phyloP scores from a whole-genome alignment of 2,329 filamentous ascomycete genomes.

The Bipolaris cookei region DNA sequence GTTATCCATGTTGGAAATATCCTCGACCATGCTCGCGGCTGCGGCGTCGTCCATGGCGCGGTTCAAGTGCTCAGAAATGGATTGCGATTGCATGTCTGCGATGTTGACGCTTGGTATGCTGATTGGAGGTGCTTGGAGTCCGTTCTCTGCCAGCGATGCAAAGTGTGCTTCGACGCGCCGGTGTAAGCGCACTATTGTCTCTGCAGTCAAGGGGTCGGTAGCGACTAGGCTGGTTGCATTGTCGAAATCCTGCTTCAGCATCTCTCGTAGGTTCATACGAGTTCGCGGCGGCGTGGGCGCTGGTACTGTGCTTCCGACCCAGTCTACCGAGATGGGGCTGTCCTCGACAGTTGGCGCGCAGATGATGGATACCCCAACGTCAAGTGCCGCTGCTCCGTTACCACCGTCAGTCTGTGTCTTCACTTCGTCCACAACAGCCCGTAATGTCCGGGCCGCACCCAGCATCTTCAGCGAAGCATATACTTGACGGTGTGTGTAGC shows the following conservation, averaged over 20 bases:
- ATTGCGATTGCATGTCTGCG: conserved; percentile 34
- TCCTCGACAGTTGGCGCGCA: conserved; percentile 64
- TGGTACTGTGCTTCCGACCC: conserved; percentile 40
- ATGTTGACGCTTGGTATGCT: conserved; percentile 39
- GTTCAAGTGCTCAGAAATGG: conserved; percentile 40
- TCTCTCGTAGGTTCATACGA: conserved; percentile 64
- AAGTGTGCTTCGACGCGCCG: conserved; percentile 71
- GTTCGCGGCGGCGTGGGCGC: conserved; percentile 38
- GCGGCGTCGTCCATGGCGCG: conserved; percentile 48
- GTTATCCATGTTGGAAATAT: conserved; percentile 40
- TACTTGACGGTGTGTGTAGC: conserved; percentile 75
- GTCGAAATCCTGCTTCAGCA: conserved; percentile 64
- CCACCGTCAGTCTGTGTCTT: conserved; percentile 66
- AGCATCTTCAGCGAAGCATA: conserved; percentile 66
- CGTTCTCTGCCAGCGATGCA: conserved; percentile 31
- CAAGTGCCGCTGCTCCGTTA: conserved; percentile 67
- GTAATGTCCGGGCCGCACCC: conserved; percentile 66
- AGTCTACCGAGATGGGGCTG: conserved; percentile 45
- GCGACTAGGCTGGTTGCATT: conserved; percentile 64
- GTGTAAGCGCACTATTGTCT: conserved; percentile 68
- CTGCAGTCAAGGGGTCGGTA: conserved; percentile 63
- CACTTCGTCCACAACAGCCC: conserved; percentile 71
- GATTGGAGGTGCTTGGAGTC: conserved; percentile 34
- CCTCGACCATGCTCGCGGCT: conserved; percentile 40
- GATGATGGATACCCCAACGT: conserved; percentile 71